These are phyloP conservation scores for Zizania latifolia DNA, from an alignment of 176 grass and related monocot species.

Conservation along the genomic window DNA sequence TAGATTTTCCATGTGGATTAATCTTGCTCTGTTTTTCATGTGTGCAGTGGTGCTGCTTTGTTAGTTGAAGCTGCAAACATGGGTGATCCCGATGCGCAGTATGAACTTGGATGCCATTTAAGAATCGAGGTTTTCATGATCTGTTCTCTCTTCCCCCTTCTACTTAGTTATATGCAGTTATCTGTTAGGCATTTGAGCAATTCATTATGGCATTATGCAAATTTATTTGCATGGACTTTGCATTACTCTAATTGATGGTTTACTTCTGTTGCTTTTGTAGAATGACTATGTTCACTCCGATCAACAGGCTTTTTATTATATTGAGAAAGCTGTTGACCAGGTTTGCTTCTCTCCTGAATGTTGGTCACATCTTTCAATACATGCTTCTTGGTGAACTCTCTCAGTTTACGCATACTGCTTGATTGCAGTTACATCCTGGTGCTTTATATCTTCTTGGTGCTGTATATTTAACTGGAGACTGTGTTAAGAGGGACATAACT, in stretches of 20 bases:
- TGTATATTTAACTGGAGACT: constrained; percentile 89
- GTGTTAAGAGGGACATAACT: constrained; percentile 80
- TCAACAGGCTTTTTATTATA: constrained; percentile 90
- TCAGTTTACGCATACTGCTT: too few species aligned
- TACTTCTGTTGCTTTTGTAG: constrained; percentile 38
- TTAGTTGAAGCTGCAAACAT: constrained; percentile 90
- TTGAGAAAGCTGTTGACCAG: constrained; percentile 94
- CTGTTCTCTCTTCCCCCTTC: neutral
- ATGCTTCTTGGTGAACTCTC: too few species aligned
- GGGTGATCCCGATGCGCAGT: constrained; percentile 92
- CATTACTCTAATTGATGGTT: constrained; percentile 17
- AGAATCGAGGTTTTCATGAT: constrained; percentile 64
- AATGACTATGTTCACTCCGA: constrained; percentile 79
- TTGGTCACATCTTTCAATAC: too few species aligned
- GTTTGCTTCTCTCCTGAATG: constrained; percentile 34
- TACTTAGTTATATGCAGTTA: neutral
- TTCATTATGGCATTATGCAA: neutral
- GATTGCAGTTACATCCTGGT: too few species aligned
- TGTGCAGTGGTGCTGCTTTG: constrained; percentile 78
- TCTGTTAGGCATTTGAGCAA: neutral
- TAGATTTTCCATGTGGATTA: constrained; percentile 19
- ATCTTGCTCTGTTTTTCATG: constrained; percentile 6
- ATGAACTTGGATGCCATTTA: constrained; percentile 82
- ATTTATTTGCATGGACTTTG: neutral
- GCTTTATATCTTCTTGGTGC: constrained; percentile 93